A percentile compares a stretch with the other conserved stretches of the same genome.
phyloP scores from a whole-genome alignment of 495 filamentous ascomycete species.

The Penicillium argentinense region DNA sequence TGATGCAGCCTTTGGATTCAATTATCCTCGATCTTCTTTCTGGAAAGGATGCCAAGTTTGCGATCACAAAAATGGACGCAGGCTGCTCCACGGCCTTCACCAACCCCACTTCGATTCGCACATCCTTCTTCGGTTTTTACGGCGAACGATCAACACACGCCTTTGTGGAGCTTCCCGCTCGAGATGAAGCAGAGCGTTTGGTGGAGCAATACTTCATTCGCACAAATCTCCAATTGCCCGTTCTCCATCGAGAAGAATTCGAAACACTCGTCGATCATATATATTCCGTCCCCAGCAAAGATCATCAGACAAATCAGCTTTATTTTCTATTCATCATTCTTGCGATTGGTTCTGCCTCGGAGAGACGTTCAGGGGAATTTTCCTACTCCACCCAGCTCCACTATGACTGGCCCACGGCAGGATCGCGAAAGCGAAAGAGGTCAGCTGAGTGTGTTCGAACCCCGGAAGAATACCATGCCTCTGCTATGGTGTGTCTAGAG shows the following conservation, averaged over 20 bases:
- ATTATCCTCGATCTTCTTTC: neutral
- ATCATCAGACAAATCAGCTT: neutral
- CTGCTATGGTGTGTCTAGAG: neutral
- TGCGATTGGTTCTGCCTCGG: neutral
- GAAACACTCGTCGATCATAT: neutral
- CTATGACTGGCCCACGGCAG: neutral
- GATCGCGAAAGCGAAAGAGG: neutral
- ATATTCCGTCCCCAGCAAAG: neutral
- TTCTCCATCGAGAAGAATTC: neutral
- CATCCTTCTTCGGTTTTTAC: neutral
- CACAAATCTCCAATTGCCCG: neutral
- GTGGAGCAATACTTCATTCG: conserved; percentile 1
- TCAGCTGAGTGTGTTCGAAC: neutral
- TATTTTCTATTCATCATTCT: neutral
- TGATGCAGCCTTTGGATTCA: neutral
- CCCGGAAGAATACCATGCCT: neutral
- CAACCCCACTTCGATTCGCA: neutral
- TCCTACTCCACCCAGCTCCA: neutral
- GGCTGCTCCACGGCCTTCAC: neutral
- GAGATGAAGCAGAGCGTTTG: neutral
- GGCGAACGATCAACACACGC: conserved; percentile 35
- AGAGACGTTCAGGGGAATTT: neutral
- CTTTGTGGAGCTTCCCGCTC: neutral
- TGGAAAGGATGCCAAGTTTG: neutral
- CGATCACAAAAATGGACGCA: neutral